These are phyloP conservation scores for Auriscalpium vulgare DNA, from an alignment of 768 basidiomycete genomes.

Conservation along the genomic window DNA sequence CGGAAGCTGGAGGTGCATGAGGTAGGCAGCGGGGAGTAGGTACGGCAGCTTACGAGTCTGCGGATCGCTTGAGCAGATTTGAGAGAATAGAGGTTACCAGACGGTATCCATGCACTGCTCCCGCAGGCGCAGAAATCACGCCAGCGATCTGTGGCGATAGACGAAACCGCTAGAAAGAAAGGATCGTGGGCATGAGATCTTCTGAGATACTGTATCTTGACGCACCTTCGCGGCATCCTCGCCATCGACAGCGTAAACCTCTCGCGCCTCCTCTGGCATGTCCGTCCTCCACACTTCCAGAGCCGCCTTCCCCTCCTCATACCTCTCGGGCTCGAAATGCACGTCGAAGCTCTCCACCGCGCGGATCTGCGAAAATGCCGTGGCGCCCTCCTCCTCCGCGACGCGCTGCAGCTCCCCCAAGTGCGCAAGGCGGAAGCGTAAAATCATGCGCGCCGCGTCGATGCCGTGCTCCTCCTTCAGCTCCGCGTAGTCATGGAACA, in stretches of 20 bases:
- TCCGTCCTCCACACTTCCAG: constrained; percentile 40
- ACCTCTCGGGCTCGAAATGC: constrained; percentile 36
- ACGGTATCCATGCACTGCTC: constrained; percentile 64
- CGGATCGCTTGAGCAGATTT: constrained; percentile 43
- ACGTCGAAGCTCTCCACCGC: constrained; percentile 53
- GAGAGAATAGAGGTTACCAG: constrained; percentile 52
- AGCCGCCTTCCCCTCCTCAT: constrained; percentile 33
- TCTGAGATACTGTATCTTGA: background rate
- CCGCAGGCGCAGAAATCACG: constrained; percentile 45
- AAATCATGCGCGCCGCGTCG: constrained; percentile 40
- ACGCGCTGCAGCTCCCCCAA: constrained; percentile 37
- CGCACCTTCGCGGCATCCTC: constrained; percentile 29
- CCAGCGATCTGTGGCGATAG: constrained; percentile 40
- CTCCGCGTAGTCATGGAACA: constrained; percentile 49
- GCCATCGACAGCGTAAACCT: constrained; percentile 23
- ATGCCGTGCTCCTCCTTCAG: constrained; percentile 41
- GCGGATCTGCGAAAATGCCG: constrained; percentile 48
- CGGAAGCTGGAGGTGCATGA: constrained; percentile 38
- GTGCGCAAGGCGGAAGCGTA: constrained; percentile 57
- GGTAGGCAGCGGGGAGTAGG: background rate
- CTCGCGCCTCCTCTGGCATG: constrained; percentile 39
- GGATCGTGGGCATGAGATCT: too few species aligned
- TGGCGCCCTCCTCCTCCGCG: constrained; percentile 45
- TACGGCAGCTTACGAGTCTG: constrained; percentile 33
- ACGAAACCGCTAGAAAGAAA: constrained; percentile 35